Evolutionary conservation across 2,329 filamentous ascomycete genomes (phyloP).

Genomic region (Arthrobotrys megalospora): DNA sequence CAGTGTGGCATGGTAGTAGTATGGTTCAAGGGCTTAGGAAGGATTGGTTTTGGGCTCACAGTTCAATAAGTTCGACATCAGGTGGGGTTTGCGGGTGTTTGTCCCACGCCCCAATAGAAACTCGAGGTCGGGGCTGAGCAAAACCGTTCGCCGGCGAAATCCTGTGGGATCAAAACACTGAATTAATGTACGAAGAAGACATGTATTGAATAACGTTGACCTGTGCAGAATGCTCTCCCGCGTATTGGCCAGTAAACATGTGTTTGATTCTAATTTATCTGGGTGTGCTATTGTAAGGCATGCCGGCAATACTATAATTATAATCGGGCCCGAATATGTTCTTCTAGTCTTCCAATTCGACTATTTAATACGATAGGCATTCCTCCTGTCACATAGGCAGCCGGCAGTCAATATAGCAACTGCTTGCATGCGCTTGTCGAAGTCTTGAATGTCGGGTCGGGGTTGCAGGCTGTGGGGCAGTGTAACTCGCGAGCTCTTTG

Average conservation of each 20-base stretch:
- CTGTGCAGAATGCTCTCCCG: not conserved
- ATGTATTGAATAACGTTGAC: constrained; percentile 33
- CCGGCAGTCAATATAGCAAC: constrained; percentile 14
- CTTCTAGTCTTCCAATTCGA: constrained; percentile 12
- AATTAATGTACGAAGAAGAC: too few species aligned
- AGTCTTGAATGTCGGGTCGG: not conserved
- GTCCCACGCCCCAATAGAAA: not conserved
- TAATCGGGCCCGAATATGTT: constrained; percentile 22
- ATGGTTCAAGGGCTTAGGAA: constrained; percentile 19
- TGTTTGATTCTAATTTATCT: too few species aligned
- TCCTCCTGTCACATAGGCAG: not conserved
- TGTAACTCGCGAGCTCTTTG: constrained; percentile 19
- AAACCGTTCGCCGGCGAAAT: constrained; percentile 15
- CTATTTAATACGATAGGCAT: not conserved
- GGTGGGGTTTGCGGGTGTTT: constrained; percentile 27
- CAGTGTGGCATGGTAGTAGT: constrained; percentile 9
- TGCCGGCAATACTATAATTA: constrained; percentile 16
- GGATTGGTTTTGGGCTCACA: constrained; percentile 14
- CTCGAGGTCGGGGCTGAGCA: constrained; percentile 34
- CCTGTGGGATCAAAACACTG: constrained; percentile 29
- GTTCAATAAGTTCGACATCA: constrained; percentile 17
- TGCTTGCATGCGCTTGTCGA: constrained; percentile 14
- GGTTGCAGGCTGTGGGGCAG: constrained; percentile 16
- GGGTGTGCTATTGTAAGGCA: not conserved
- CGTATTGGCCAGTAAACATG: constrained; percentile 4